Percentiles rank a stretch among this genome's conserved stretches.
Evolutionary conservation across 345 rosid species (phyloP).

Genomic region (Dipteronia dyeriana): DNA sequence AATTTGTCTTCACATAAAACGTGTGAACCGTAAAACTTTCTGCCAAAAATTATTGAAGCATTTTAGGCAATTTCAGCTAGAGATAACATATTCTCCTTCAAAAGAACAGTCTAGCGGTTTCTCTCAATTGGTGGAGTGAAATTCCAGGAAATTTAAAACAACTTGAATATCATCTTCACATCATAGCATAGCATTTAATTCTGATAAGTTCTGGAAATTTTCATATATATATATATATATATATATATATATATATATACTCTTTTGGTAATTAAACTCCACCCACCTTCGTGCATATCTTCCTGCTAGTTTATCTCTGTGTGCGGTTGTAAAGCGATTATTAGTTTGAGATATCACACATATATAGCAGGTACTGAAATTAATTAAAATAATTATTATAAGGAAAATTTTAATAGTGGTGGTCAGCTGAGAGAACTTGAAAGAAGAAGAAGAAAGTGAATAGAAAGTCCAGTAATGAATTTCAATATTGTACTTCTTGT

Average conservation of each 20-base stretch:
- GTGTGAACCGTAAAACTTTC: neutral
- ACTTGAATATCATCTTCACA: neutral
- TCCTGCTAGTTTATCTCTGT: neutral
- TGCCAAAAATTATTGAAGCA: neutral
- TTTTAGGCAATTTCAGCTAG: neutral
- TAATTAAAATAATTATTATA: no score
- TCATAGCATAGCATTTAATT: neutral
- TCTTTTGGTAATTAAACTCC: neutral
- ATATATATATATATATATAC: no score
- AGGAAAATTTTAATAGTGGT: no score
- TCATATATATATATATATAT: no score
- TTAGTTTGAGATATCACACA: no score
- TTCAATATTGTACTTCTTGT: no score
- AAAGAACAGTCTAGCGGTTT: neutral
- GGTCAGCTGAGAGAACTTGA: neutral
- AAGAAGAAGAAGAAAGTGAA: neutral
- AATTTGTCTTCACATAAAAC: no score
- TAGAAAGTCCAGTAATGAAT: no score
- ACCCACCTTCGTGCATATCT: no score
- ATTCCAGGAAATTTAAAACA: neutral
- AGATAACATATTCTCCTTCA: neutral
- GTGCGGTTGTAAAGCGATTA: neutral
- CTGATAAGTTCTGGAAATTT: no score
- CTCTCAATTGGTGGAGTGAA: neutral
- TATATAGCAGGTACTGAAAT: neutral